Base-by-base conservation (phyloP, 2,329 filamentous ascomycete genomes). In the Rhynchosporium graminicola region DNA sequence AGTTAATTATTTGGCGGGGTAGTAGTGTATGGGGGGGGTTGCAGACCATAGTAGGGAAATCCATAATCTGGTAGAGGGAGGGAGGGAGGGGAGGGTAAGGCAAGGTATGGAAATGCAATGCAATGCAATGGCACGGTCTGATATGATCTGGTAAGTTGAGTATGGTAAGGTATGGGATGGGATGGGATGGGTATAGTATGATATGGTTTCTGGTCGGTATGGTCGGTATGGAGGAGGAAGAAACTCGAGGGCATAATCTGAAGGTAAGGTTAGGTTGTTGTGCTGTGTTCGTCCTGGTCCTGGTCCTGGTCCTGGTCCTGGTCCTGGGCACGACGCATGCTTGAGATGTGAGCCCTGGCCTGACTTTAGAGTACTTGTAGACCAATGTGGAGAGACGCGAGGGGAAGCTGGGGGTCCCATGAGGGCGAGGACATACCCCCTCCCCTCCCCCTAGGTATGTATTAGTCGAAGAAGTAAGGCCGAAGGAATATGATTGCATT, bases 1-100 rank as follows among this genome's bases (percentile, higher is more conserved):
- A 69, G 63, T 67, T 62, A 56, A 62, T 57, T 59, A 63, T 66
- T 71, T 72, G 69, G 71, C 70, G 71, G 70, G 71, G 71, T 72
- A 54, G 71, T 72, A 54, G 15, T 29, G 51, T 54, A 54, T 42
- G 51, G 51, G 36, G 40, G 51, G 51, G 36, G 38, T 20, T 54
- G 51, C 51, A 50, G 47, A 28, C 29, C 29, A 50, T 50, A 36
- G 33, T 36, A 36, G 33, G 33, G 9, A 10, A 36, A 6, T 36
- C 6, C 33, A 36, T 36, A 36, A 10, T 36, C 33, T 36, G 33
- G 33, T 36, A 36, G 20, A 20, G 20, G 20, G 20, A 20, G 20
- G 20, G 20, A 20, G 20, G 20, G 20, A 33, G 45, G 50, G 38
- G 29, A 52, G 28, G 51, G 36, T 36, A 54, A 40, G 51, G 33